Evolutionary conservation across 371 early-diverging fungal species (phyloP), one percentile per base, ranked within the genome.

Genomic region (Basidiobolus meristosporus): DNA sequence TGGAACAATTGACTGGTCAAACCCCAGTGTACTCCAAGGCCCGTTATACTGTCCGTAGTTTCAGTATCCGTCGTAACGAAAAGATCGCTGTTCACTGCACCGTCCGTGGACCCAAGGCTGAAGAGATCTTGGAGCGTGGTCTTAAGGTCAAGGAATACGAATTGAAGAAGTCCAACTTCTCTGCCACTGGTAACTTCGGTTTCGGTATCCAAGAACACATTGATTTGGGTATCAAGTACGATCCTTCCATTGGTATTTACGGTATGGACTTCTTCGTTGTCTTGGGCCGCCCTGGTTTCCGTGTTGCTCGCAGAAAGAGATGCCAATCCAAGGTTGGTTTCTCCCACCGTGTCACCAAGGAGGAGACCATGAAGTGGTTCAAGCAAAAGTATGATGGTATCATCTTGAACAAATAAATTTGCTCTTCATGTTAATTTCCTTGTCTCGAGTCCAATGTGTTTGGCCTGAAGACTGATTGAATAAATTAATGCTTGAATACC

Each of bases 171-270:
- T 60, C 72, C 60, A 97, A 97, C 87, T 99, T 99, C 76, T 92
- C 93, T 21, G 77, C 61, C 39, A 97, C 89, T 48, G 99, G 99
- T 47, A 96, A 96, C 84, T 99, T 99, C 59, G 99, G 99, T 53
- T 98, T 99, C 77, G 99, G 99, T 85, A 89, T 99, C 73, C 83
- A 95, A 57, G 99, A 99, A 75, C 99, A 99, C 77, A 99, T 99
- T 51, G 99, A 99, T 71, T 75, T 99, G 59, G 99, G 98, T 55
- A 97, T 99, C 76, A 99, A 98, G 83, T 99, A 98, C 76, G 99
- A 99, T 70, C 98, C 99, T 36, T 73, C 77, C 64, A 96, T 98
- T 56, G 95, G 97, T 73, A 90, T 90, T 56, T 91, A 90, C 66
- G 91, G 90, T 67, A 62, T 59, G 60, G 60, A 63, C 47, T 59